Evolutionary conservation across 2,329 filamentous ascomycete genomes (phyloP), one percentile per base, ranked within the genome.

Genomic region (Colletotrichum aenigma): DNA sequence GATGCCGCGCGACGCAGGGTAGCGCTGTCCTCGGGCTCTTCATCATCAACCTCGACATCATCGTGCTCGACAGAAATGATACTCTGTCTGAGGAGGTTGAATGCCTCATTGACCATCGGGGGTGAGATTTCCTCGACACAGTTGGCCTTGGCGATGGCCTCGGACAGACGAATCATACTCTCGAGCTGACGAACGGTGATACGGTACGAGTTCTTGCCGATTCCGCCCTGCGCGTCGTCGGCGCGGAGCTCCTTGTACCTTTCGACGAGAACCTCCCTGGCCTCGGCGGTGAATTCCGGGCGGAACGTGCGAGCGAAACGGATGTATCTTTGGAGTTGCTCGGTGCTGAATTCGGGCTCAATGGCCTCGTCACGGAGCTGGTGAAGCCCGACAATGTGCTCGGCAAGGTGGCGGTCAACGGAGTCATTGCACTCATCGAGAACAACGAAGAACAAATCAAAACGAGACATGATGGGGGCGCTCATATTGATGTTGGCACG

Each of bases 21-120:
- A 58, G 86, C 89, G 73, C 86, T 83, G 76, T 89, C 88, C 77
- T 87, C 87, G n/a, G 81, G 84, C 43, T 92, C 91, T 24, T 94
- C 94, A 4, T 98, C 95, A 77, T 98, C 95, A 76, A 99, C 93
- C 82, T 98, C 96, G 18, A 99, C 93, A 80, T 99, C 97, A 80
- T 99, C 97, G 82, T 98, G 97, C 85, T 99, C 97, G 30, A 99
- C 97, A 3, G 94, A 97, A 81, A 99, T 98, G 83, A 99, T 99
- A 84, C 94, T 97, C 85, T 98, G 96, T 56, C 96, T 90, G 15
- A 99, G 91, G 12, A 99, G 90, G 80, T 97, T 95, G 84, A 94
- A 98, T 0, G 96, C 97, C 85, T 99, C 97, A 55, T 94, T 91
- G 18, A 99, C 97, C 85, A 98, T 98, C 0, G 91, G 91, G 2